Base-by-base conservation (phyloP, 163 green algal species). In the Trebouxia gelatinosa region DNA sequence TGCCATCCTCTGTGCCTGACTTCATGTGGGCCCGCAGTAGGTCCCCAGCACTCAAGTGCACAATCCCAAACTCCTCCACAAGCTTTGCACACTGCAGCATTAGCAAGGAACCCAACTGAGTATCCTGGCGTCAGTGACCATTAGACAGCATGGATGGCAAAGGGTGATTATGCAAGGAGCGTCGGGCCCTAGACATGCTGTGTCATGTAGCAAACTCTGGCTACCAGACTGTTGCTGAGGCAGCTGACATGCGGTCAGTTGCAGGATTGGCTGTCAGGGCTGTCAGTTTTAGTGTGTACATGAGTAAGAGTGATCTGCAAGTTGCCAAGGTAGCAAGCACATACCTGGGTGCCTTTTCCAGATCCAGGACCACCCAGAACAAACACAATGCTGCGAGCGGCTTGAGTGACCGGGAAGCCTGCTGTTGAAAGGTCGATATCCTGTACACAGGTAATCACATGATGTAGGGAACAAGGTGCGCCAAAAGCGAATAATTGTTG, bases 21-120 rank as follows among this genome's bases (percentile, higher is more conserved):
- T 95, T 94, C 75, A 98, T 92, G 70, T 98, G 92, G 13, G 89
- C 91, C 23, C 95, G 86, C 66, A 98, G 91, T 62, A 98, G 84
- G 71, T 98, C 95, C 1, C 95, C 95, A 7, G 94, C 94, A 40
- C 83, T 92, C 5, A 98, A 85, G 82, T 98, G 95, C 6, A 90
- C 82, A 29, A 98, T 82, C 26, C 89, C 90, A 82, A 93, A 98
- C 50, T 98, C 91, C n/a, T 92, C 77, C 9, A 97, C 86, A 37
- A 98, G 87, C 46, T 91, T 91, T 11, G 85, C 80, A 82, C 94
- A 96, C 86, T 97, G 91, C 62, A 81, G n/a, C 19, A 23, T 61
- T 57, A 6, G 34, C 2, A 51, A 50, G 64, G 29, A 23, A 54
- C 2, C 57, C 21, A 46, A 51, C 13, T 58, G 13, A 58, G 23